Percentiles rank a stretch among this genome's conserved stretches.
phyloP scores from a whole-genome alignment of 257 asterid genomes.

The Euphrasia confusa region DNA sequence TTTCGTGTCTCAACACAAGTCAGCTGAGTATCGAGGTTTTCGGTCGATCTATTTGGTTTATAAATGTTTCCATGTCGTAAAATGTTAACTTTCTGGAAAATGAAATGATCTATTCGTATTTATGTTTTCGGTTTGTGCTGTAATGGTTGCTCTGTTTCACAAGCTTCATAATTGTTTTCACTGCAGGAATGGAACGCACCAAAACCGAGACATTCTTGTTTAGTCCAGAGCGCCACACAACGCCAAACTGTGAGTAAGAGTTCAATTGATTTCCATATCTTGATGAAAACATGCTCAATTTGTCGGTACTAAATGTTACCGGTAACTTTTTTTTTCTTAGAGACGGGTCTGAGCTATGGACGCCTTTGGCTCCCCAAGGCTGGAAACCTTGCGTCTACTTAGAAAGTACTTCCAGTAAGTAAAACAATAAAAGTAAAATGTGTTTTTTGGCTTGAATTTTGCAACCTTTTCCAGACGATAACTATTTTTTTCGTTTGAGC shows the following conservation, averaged over 20 bases:
- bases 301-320: background rate
- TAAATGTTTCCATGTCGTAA: background rate
- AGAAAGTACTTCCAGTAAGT: slow-evolving; percentile 46
- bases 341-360: slow-evolving; percentile 41
- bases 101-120: no score
- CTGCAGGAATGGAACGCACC: slow-evolving; percentile 71
- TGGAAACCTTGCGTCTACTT: slow-evolving; percentile 53
- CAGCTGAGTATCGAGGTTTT: slow-evolving; percentile 8
- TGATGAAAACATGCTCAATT: background rate
- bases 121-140: no score
- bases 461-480: background rate
- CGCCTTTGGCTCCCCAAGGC: slow-evolving; percentile 58
- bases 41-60: slow-evolving; percentile 6
- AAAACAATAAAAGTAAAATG: background rate
- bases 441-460: background rate
- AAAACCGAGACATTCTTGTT: slow-evolving; percentile 70
- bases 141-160: no score
- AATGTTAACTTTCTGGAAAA: no score
- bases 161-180: background rate
- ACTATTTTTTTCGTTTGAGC: slow-evolving; percentile 22
- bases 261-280: slow-evolving; percentile 11
- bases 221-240: slow-evolving; percentile 59
- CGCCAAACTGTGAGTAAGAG: slow-evolving; percentile 74
- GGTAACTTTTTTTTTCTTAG: background rate
- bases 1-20: background rate